Conservation (phyloP, 1,139 yeast species). For the Trichomonascaceae sp. region DNA sequence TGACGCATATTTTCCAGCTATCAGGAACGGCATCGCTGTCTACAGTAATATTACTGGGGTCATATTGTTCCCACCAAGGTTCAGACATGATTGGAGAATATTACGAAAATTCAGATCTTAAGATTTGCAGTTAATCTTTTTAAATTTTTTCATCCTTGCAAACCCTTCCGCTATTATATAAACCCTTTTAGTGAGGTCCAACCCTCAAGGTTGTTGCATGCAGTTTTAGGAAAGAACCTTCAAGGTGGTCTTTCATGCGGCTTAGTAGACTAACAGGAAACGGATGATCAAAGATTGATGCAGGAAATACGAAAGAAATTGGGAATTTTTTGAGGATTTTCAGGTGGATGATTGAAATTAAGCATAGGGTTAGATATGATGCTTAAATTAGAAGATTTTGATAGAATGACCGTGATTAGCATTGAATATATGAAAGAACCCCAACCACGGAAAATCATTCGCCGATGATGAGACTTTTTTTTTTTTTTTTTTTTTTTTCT, state of each 20-base stretch:
- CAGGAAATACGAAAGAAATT: background rate
- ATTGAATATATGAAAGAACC: no score
- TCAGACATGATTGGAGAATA: slow-evolving; percentile 1
- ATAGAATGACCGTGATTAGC: no score
- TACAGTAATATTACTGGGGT: slow-evolving; percentile 29
- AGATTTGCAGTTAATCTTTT: background rate
- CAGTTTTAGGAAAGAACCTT: background rate
- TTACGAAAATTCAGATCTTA: background rate
- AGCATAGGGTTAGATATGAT: background rate
- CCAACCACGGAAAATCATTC: no score
- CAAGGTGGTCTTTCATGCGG: background rate
- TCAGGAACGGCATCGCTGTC: slow-evolving; percentile 29
- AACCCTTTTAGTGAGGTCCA: background rate
- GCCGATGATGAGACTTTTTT: no score
- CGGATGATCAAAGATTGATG: background rate
- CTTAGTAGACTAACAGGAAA: background rate
- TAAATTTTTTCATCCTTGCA: background rate
- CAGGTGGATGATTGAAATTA: background rate
- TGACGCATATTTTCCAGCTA: slow-evolving; percentile 36
- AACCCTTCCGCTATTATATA: background rate
- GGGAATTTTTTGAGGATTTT: background rate
- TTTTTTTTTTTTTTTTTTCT: no score
- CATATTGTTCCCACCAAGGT: slow-evolving; percentile 10
- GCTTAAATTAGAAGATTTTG: no score
- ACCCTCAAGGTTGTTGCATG: background rate